phyloP scores from a whole-genome alignment of 106 monocot species.

The Phalaenopsis aphrodite region DNA sequence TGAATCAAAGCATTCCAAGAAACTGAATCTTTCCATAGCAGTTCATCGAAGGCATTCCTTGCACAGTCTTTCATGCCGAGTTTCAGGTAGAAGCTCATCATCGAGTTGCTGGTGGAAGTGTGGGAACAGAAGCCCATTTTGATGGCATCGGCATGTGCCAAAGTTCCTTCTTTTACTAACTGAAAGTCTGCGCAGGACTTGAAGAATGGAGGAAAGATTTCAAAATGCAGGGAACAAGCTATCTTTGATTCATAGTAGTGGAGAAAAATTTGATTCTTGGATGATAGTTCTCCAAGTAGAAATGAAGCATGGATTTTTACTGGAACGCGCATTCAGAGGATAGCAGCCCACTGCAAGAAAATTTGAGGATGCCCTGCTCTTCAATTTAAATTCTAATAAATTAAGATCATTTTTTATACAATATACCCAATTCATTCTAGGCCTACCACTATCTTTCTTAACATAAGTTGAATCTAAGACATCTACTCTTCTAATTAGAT shows the following conservation, averaged over 20 bases:
- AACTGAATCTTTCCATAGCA: conserved; percentile 50
- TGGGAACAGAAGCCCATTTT: conserved; percentile 38
- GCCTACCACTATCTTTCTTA: no score
- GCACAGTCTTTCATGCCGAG: conserved; percentile 37
- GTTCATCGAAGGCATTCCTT: conserved; percentile 24
- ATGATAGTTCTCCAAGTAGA: not conserved
- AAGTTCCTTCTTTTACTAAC: conserved; percentile 23
- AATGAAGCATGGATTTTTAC: not conserved
- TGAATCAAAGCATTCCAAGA: conserved; percentile 74
- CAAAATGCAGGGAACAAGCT: conserved; percentile 1
- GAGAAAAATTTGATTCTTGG: conserved; percentile 9
- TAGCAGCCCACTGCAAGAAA: no score
- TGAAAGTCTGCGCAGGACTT: conserved; percentile 36
- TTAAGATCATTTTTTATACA: no score
- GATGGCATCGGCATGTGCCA: conserved; percentile 46
- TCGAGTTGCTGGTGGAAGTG: conserved; percentile 46
- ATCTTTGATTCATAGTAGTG: conserved; percentile 22
- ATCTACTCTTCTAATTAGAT: no score
- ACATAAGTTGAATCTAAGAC: no score
- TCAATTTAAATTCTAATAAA: no score
- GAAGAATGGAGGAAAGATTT: conserved; percentile 37
- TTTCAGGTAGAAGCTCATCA: conserved; percentile 69
- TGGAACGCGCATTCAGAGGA: not conserved
- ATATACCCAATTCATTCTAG: no score
- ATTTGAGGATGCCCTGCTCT: no score